Evolutionary conservation across 2,329 filamentous ascomycete species (phyloP).

Genomic region (Epichloe aotearoae): DNA sequence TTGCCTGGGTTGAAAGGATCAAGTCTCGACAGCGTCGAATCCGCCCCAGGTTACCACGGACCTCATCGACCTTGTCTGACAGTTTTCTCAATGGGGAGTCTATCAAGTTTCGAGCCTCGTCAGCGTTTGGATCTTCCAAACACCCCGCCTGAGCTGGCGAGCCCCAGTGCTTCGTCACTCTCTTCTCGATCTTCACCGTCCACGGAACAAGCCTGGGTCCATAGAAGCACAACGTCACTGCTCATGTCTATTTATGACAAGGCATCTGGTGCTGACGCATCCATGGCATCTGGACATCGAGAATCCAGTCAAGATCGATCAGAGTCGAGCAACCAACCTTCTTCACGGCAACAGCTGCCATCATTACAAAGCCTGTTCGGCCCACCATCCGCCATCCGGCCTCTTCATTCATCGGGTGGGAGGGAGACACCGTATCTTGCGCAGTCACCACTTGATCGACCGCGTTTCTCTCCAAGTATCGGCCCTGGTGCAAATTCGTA

Average conservation of each 20-base stretch:
- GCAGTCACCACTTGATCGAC: slow-evolving; percentile 34
- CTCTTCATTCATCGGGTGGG: slow-evolving; percentile 34
- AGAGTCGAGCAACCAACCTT: slow-evolving; percentile 18
- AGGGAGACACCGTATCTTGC: slow-evolving; percentile 28
- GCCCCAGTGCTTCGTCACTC: slow-evolving; percentile 35
- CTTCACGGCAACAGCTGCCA: slow-evolving; percentile 35
- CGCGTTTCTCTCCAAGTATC: slow-evolving; percentile 24
- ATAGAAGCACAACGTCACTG: slow-evolving; percentile 29
- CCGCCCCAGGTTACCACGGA: not conserved
- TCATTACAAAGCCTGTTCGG: slow-evolving; percentile 45
- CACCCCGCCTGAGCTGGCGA: slow-evolving; percentile 41
- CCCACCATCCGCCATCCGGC: slow-evolving; percentile 29
- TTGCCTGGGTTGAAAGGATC: not conserved
- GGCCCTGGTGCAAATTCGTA: slow-evolving; percentile 32
- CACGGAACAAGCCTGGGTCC: slow-evolving; percentile 33
- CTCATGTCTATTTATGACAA: slow-evolving; percentile 48
- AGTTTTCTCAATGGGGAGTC: slow-evolving; percentile 40
- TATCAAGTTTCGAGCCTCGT: slow-evolving; percentile 36
- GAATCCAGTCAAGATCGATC: slow-evolving; percentile 24
- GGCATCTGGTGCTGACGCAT: slow-evolving; percentile 29
- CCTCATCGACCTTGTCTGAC: not conserved
- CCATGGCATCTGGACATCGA: slow-evolving; percentile 21
- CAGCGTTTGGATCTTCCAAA: slow-evolving; percentile 37
- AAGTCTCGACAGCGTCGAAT: not conserved
- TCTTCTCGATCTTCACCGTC: slow-evolving; percentile 29